Evolutionary conservation across 352 stramenopile species (phyloP), one percentile per base, ranked within the genome.

Genomic region (Discostella stelligera): DNA sequence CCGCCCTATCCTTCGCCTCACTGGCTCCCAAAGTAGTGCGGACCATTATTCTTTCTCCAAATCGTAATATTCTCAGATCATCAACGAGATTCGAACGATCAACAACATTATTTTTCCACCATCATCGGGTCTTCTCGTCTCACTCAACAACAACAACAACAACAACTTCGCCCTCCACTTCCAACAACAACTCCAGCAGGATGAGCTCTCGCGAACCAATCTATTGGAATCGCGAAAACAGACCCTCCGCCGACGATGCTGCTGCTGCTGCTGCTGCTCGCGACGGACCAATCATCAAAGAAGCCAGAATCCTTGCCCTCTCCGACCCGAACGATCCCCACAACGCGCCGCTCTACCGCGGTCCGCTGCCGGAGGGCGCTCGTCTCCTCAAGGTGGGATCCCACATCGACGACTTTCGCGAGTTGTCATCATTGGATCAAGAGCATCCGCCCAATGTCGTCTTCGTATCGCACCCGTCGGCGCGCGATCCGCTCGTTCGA

Each of bases 391-490:
- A 65, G 3, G 53, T 82, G 11, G 78, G 73, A 60, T 66, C 72
- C 5, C 41, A 55, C 5, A 48, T 77, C 20, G 66, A 20, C 6
- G 61, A 79, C 65, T 82, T 85, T 70, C 61, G 82, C 18, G 56
- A 74, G 9, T 44, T 25, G 25, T 20, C 32, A 3, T 65, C 82
- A 9, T 59, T 68, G 10, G 30, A 59, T 44, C 55, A 67, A 55
- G 50, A 86, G 14, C n/a, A n/a, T n/a, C n/a, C n/a, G n/a, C 67
- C 79, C 7, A 86, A 83, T 66, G 79, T 83, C 1, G 67, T 86
- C 6, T 86, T 83, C 53, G 74, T 83, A 9, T 83, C 74, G 0
- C 74, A 86, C 64, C 70, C 79, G 9, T 39, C 55, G 16, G 50
- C 83, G 32, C 65, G 82, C n/a, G 66, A 80, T 16, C 77, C 82